Evolutionary conservation across 139 green algal species (phyloP).

Genomic region (Coelastrella sp.): DNA sequence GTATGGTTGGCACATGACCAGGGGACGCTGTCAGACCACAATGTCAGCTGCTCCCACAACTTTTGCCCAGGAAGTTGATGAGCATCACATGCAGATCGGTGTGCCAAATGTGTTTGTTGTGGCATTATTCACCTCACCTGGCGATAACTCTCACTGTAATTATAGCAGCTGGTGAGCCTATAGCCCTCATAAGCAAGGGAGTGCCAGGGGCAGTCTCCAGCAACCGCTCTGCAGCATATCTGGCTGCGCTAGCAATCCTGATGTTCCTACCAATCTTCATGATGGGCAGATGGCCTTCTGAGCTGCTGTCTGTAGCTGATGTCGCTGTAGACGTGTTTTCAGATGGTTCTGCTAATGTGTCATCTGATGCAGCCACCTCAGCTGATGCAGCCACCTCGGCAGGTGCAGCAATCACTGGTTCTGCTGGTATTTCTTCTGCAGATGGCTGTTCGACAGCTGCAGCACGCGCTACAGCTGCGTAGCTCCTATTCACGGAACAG

Average conservation of each 20-base stretch:
- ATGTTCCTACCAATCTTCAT: no score
- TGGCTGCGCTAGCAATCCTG: no score
- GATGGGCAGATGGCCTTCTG: no score
- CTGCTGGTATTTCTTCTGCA: background rate
- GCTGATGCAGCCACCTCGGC: background rate
- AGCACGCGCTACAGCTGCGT: background rate
- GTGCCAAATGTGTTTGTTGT: background rate
- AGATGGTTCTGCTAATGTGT: background rate
- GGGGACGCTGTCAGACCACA: no score
- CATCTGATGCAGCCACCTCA: background rate
- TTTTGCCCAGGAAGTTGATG: no score
- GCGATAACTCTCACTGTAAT: background rate
- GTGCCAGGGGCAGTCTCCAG: background rate
- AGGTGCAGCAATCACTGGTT: background rate
- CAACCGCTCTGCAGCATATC: background rate
- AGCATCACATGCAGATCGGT: no score
- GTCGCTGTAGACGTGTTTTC: background rate
- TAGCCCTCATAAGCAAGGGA: background rate
- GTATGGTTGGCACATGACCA: no score
- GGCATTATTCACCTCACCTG: background rate
- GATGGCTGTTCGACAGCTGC: background rate
- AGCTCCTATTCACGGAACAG: background rate
- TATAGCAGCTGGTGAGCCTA: background rate
- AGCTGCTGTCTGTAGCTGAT: background rate
- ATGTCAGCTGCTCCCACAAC: no score